A percentile compares a stretch with the other conserved stretches of the same genome.
These are phyloP conservation scores for Rhododendron ovatum DNA, from an alignment of 148 eudicot genomes.

Conservation along the genomic window DNA sequence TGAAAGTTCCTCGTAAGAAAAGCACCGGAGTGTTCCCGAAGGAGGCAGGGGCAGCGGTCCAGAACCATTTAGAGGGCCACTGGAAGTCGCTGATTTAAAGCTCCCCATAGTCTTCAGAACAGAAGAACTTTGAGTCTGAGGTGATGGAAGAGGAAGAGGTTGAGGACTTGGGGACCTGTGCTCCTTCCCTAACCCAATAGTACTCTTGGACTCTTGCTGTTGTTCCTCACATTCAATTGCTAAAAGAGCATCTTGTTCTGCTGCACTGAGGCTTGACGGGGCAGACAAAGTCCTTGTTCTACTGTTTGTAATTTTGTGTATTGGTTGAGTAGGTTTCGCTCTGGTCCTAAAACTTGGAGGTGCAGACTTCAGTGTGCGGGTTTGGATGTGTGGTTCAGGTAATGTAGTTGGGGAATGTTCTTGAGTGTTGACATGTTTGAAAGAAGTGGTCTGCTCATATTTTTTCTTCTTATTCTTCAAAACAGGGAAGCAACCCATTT, in stretches of 20 bases:
- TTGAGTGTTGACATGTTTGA: conserved; percentile 57
- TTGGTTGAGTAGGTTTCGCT: conserved; percentile 44
- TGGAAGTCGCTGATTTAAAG: conserved; percentile 50
- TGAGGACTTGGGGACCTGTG: conserved; percentile 63
- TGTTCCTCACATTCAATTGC: conserved; percentile 66
- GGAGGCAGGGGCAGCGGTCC: conserved; percentile 80
- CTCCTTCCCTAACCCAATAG: conserved; percentile 41
- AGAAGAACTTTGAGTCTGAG: conserved; percentile 42
- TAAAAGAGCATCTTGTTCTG: conserved; percentile 54
- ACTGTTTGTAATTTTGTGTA: conserved; percentile 20
- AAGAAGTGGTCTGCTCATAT: conserved; percentile 40
- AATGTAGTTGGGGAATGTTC: conserved; percentile 63
- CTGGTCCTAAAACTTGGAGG: conserved; percentile 79
- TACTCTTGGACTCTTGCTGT: conserved; percentile 45
- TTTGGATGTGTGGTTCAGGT: conserved; percentile 59
- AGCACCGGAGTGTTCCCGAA: conserved; percentile 48
- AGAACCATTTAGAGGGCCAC: conserved; percentile 67
- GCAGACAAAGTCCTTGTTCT: conserved; percentile 73
- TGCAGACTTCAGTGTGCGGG: conserved; percentile 68
- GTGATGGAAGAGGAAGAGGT: conserved; percentile 96
- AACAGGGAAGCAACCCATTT: conserved; percentile 85
- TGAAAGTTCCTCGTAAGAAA: conserved; percentile 67
- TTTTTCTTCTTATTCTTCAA: conserved; percentile 83
- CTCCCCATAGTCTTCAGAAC: conserved; percentile 51
- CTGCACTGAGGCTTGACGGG: conserved; percentile 70